Evolutionary conservation across 2,329 filamentous ascomycete species (phyloP), one percentile per base, ranked within the genome.

Genomic region (Tolypocladium sp.): DNA sequence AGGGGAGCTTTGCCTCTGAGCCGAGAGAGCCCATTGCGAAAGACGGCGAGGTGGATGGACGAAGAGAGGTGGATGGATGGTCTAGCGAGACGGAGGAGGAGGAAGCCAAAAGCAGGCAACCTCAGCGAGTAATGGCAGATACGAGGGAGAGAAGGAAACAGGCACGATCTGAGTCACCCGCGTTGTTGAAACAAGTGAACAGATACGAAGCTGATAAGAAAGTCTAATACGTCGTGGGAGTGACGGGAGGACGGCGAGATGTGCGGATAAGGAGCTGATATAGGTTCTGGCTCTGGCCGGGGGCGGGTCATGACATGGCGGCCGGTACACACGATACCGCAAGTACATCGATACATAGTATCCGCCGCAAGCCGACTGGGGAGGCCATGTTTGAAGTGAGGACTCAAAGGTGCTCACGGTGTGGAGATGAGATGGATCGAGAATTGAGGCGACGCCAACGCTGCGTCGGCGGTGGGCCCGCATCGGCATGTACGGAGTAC

Each of bases 1-100:
- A 92, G 59, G 89, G 86, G 57, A 76, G 70, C 62, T 72, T 76
- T 22, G 71, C 67, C 30, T 76, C 73, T 30, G 69, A 63, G 12
- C 65, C 64, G 51, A 74, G 69, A 27, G 76, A 79, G 54, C 74
- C 76, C 77, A 79, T 79, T 58, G 46, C 68, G 60, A 57, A 30
- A 37, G 33, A 52, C 2, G 27, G 25, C 25, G 25, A 20, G 25
- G 25, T 20, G 17, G 35, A 20, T 10, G 25, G 25, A 5, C 27
- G 37, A 15, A 15, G 44, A 15, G 17, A n/a, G 15, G 38, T 2
- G 35, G 6, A 38, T 44, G 30, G 37, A 20, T 22, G 8, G 33
- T 52, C 37, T 27, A 46, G 57, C 30, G 57, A 53, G 42, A 37
- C 22, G 41, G 22, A 30, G 46, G 49, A n/a, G 51, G 49, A n/a